A percentile compares a stretch with the other conserved stretches of the same genome.
Conservation (phyloP, 176 grass and related monocot genomes). For the Paspalum vaginatum region DNA sequence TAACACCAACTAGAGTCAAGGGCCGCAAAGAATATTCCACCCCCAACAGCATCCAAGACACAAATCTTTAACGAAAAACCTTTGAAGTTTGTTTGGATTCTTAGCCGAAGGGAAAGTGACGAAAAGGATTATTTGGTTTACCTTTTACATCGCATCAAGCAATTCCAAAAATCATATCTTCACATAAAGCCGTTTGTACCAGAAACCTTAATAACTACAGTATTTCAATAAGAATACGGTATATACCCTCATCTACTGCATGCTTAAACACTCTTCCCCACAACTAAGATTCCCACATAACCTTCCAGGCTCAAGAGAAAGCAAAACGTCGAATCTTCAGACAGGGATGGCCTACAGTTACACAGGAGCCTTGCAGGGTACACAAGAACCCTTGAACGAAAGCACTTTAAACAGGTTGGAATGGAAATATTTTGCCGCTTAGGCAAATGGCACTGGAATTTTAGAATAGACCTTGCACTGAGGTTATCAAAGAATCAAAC, state of each 20-base stretch:
- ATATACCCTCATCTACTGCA: neutral
- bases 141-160: neutral
- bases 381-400: neutral
- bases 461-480: neutral
- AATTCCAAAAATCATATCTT: neutral
- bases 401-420: neutral
- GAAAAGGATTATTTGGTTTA: no score
- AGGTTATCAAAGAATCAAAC: neutral
- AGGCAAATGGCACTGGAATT: neutral
- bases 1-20: neutral
- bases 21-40: neutral
- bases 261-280: neutral
- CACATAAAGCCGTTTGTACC: neutral
- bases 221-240: neutral
- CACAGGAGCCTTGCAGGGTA: neutral
- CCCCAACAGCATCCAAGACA: neutral
- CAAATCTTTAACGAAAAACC: neutral
- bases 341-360: neutral
- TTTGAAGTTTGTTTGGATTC: neutral
- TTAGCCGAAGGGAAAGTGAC: neutral
- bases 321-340: neutral
- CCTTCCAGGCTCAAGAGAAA: neutral
- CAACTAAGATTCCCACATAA: neutral
- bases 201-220: no score
- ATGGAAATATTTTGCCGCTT: neutral